Conservation (phyloP, 2,329 filamentous ascomycete species). For the Exophiala sideris region DNA sequence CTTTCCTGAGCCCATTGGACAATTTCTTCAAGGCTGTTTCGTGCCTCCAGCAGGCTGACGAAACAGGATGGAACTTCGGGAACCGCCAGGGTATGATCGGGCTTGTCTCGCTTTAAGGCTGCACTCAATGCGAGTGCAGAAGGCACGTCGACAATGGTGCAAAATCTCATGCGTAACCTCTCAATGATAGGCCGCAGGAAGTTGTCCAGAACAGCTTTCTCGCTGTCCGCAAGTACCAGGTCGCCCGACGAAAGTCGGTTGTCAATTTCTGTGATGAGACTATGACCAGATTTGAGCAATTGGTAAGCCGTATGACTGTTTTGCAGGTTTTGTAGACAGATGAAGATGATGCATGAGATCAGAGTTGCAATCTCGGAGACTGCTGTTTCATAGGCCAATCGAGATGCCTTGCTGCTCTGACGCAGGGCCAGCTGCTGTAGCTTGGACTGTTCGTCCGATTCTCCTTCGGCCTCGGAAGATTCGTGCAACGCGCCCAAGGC, state of each 20-base stretch:
- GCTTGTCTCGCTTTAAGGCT: constrained; percentile 11
- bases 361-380: constrained; percentile 25
- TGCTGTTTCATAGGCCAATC: constrained; percentile 20
- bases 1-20: constrained; percentile 25
- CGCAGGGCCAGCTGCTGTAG: constrained; percentile 22
- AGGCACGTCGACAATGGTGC: constrained; percentile 25
- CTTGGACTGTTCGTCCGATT: constrained; percentile 17
- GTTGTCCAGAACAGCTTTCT: constrained; percentile 24
- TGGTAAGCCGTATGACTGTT: constrained; percentile 26
- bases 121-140: constrained; percentile 24
- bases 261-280: constrained; percentile 25
- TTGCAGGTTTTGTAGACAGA: constrained; percentile 29
- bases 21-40: constrained; percentile 26
- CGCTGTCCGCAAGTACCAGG: constrained; percentile 20
- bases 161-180: constrained; percentile 26
- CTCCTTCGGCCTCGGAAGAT: constrained; percentile 22
- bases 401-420: constrained; percentile 25
- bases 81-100: constrained; percentile 6
- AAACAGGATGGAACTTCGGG: constrained; percentile 19
- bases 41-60: constrained; percentile 23
- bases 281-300: constrained; percentile 23
- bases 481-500: constrained; percentile 33
- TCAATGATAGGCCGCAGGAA: constrained; percentile 26
- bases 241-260: constrained; percentile 15
- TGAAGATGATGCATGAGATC: constrained; percentile 30